Conservation (phyloP, 441 rosid genomes). For the Omphalea diandra region DNA sequence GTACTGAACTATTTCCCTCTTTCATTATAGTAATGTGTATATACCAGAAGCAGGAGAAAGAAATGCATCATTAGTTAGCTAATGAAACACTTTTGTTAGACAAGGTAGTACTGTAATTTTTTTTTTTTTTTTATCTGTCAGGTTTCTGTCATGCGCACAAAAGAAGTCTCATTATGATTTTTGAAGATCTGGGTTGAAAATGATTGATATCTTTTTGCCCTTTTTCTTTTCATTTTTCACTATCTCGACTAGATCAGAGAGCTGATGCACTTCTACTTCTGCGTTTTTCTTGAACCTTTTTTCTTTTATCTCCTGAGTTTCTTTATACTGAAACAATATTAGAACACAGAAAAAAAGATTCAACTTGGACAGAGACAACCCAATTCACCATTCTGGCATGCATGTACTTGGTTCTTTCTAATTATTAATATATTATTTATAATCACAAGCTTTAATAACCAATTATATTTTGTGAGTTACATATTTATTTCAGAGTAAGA, state of each 20-base stretch:
- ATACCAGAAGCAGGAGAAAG: background rate
- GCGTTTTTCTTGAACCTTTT: background rate
- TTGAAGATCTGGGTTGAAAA: slow-evolving; percentile 29
- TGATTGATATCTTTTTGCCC: slow-evolving; percentile 18
- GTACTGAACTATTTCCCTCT: background rate
- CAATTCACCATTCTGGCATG: background rate
- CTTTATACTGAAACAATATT: background rate
- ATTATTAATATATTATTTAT: too few species aligned
- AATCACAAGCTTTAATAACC: too few species aligned
- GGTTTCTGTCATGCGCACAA: slow-evolving; percentile 13
- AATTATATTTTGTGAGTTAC: background rate
- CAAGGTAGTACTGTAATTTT: background rate
- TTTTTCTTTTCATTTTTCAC: background rate
- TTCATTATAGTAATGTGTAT: background rate
- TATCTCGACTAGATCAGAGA: slow-evolving; percentile 2
- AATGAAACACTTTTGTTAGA: background rate
- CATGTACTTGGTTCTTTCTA: background rate
- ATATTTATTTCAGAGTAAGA: background rate
- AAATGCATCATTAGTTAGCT: background rate
- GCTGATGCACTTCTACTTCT: slow-evolving; percentile 2
- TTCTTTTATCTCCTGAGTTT: background rate
- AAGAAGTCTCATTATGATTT: slow-evolving; percentile 18
- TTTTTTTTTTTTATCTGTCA: slow-evolving; percentile 15
- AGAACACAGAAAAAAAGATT: background rate
- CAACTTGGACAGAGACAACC: slow-evolving; percentile 10